Percentiles rank a stretch among this genome's conserved stretches.
These are phyloP conservation scores for Acanthamoeba comandoni DNA, from an alignment of 208 protist species.

Conservation along the genomic window DNA sequence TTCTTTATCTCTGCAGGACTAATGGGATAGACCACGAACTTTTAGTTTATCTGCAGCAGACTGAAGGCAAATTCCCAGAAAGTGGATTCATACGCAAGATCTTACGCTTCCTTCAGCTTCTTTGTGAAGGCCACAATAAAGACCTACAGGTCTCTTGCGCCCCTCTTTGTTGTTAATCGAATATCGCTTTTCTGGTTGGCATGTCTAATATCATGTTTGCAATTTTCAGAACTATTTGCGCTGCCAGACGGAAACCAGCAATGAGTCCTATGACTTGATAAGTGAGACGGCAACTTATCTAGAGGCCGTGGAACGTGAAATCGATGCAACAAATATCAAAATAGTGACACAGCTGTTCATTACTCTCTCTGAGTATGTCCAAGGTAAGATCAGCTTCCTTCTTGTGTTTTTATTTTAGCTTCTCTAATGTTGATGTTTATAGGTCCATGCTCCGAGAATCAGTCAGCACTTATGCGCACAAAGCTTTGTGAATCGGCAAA, in stretches of 20 bases:
- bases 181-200: background rate
- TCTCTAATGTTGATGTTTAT: background rate
- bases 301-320: slow-evolving; percentile 54
- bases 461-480: slow-evolving; percentile 57
- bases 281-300: slow-evolving; percentile 55
- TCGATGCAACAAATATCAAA: slow-evolving; percentile 55
- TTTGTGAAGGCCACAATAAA: slow-evolving; percentile 66
- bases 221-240: slow-evolving; percentile 15
- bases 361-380: slow-evolving; percentile 51
- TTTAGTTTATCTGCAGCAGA: slow-evolving; percentile 18
- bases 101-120: slow-evolving; percentile 67
- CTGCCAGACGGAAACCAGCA: slow-evolving; percentile 30
- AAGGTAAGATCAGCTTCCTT: background rate
- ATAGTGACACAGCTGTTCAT: slow-evolving; percentile 52
- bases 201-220: background rate
- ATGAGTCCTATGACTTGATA: slow-evolving; percentile 33
- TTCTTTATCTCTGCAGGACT: background rate
- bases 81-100: slow-evolving; percentile 62
- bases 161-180: background rate
- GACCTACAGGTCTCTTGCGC: background rate
- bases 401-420: background rate
- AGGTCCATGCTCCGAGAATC: slow-evolving; percentile 56
- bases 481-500: slow-evolving; percentile 56
- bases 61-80: slow-evolving; percentile 16
- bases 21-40: slow-evolving; percentile 8